Evolutionary conservation across 345 rosid genomes (phyloP).

Genomic region (Garcia nutans): DNA sequence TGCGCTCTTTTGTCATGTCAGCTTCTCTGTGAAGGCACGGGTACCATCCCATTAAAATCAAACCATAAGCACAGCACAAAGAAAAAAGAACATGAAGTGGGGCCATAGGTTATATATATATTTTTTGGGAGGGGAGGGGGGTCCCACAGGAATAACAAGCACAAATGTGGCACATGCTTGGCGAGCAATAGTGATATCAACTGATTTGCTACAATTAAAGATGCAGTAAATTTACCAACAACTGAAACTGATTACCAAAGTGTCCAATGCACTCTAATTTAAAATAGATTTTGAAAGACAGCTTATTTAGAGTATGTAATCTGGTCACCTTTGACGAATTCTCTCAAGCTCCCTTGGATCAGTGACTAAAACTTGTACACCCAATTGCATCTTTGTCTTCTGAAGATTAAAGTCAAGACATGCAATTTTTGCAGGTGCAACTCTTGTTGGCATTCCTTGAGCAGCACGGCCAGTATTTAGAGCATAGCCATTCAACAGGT

Average conservation of each 20-base stretch:
- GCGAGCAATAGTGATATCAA: neutral
- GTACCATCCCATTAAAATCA: constrained; percentile 13
- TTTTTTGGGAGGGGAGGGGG: too few relatives aligned
- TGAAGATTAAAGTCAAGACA: constrained; percentile 96
- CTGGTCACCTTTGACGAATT: constrained; percentile 77
- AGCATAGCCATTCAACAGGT: constrained; percentile 87
- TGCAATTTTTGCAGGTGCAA: constrained; percentile 86
- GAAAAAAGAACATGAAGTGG: too few relatives aligned
- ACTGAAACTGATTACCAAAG: neutral
- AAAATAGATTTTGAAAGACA: neutral
- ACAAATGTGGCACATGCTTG: neutral
- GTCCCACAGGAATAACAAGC: neutral
- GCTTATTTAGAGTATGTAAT: constrained; percentile 2
- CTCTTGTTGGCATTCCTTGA: constrained; percentile 94
- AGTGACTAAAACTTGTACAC: constrained; percentile 84
- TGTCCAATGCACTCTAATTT: neutral
- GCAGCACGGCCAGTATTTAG: constrained; percentile 94
- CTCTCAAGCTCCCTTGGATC: constrained; percentile 99
- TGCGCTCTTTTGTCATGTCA: constrained; percentile 95
- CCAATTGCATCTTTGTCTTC: constrained; percentile 95
- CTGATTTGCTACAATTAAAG: neutral
- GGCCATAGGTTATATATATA: too few relatives aligned
- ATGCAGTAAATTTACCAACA: neutral
- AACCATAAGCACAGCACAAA: neutral
- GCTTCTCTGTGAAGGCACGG: constrained; percentile 66